phyloP scores from a whole-genome alignment of 441 rosid species.

The Erodium trifolium region DNA sequence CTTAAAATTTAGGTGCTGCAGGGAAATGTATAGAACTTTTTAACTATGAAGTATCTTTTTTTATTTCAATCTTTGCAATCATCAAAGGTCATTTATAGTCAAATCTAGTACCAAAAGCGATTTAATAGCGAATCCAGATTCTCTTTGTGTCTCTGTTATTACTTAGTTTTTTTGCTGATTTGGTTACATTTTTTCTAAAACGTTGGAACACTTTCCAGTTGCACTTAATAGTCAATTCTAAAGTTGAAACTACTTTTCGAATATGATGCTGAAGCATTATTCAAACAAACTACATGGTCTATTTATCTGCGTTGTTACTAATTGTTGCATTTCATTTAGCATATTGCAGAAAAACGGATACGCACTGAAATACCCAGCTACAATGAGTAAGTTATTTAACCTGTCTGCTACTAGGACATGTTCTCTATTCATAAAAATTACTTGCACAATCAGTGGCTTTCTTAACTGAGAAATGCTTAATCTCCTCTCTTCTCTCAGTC shows the following conservation, averaged over 20 bases:
- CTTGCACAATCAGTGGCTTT: not conserved
- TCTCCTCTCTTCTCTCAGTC: slow-evolving; percentile 25
- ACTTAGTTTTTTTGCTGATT: not conserved
- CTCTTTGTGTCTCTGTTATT: not conserved
- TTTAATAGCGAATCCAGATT: not conserved
- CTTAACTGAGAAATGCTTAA: not conserved
- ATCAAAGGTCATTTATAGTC: not conserved
- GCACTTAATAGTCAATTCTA: not conserved
- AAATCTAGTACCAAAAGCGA: not conserved
- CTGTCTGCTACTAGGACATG: slow-evolving; percentile 11
- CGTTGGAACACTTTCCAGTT: not conserved
- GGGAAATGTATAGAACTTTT: not conserved
- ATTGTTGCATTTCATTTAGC: slow-evolving; percentile 40
- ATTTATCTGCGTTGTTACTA: slow-evolving; percentile 12
- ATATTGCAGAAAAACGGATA: slow-evolving; percentile 60
- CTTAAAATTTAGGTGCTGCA: not conserved
- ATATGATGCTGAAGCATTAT: not conserved
- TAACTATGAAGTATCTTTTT: not conserved
- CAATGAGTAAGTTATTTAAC: slow-evolving; percentile 44
- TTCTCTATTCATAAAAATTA: slow-evolving; percentile 16
- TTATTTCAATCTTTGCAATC: not conserved
- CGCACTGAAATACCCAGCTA: slow-evolving; percentile 58
- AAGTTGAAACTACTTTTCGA: not conserved
- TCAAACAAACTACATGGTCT: not conserved
- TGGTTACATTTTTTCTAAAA: not conserved